Percentiles rank a stretch among this genome's conserved stretches.
phyloP scores from a whole-genome alignment of 2,329 filamentous ascomycete genomes.

The Pestalotiopsis sp. region DNA sequence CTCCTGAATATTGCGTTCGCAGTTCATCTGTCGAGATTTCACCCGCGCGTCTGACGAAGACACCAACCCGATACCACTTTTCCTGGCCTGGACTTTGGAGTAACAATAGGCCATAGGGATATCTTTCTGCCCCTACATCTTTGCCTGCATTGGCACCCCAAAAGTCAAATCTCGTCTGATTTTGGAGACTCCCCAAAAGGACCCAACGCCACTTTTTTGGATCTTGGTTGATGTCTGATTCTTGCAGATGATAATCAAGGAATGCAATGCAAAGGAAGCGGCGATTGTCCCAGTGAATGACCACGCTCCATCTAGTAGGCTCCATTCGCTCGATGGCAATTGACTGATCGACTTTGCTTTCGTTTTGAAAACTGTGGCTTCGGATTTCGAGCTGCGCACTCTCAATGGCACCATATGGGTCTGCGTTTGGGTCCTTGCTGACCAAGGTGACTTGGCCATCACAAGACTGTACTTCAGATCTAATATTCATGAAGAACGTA shows the following conservation, averaged over 20 bases:
- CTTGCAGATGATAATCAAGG: background rate
- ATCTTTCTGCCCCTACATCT: background rate
- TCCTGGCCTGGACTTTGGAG: background rate
- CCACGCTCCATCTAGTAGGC: background rate
- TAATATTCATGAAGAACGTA: fast-evolving
- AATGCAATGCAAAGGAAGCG: background rate
- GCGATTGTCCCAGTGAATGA: background rate
- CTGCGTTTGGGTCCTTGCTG: background rate
- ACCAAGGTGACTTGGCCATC: background rate
- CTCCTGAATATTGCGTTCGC: too few relatives aligned
- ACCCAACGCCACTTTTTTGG: background rate
- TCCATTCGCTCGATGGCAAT: background rate
- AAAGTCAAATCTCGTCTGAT: too few relatives aligned
- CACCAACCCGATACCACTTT: background rate
- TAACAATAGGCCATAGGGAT: background rate
- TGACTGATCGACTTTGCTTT: background rate
- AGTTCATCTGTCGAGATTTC: too few relatives aligned
- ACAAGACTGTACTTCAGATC: background rate
- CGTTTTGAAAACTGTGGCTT: background rate
- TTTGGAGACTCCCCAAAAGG: background rate
- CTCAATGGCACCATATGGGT: background rate
- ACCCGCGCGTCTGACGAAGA: background rate
- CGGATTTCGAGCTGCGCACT: background rate
- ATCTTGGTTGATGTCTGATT: background rate
- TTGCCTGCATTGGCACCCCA: background rate